Percentiles rank a stretch among this genome's conserved stretches.
Evolutionary conservation across 441 rosid genomes (phyloP).

Genomic region (Pelargonium citronellum): DNA sequence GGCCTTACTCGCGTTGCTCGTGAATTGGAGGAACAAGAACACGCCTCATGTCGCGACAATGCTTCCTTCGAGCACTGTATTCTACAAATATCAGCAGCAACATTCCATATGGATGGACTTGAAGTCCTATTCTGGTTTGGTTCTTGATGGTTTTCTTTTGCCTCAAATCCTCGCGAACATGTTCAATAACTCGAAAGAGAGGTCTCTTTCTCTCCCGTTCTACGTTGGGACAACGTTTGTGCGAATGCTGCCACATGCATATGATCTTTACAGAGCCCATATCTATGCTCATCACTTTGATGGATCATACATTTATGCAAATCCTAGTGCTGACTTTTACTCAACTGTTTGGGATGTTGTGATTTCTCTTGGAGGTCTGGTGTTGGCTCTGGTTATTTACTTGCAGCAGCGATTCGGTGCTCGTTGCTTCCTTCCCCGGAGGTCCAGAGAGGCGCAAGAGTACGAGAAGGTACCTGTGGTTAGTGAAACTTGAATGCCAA

Average conservation of each 20-base stretch:
- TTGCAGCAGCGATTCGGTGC: constrained; percentile 34
- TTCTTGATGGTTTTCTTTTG: constrained; percentile 31
- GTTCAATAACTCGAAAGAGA: constrained; percentile 25
- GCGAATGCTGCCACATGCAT: constrained; percentile 28
- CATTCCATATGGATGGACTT: constrained; percentile 16
- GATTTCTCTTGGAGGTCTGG: constrained; percentile 11
- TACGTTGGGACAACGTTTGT: constrained; percentile 24
- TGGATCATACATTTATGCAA: constrained; percentile 38
- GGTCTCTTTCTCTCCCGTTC: constrained; percentile 23
- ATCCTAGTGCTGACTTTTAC: constrained; percentile 26
- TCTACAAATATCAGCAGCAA: too few relatives aligned
- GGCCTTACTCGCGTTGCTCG: constrained; percentile 15
- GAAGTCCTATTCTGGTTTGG: constrained; percentile 23
- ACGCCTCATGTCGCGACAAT: too few relatives aligned
- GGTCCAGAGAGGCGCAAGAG: background rate
- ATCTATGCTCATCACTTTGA: constrained; percentile 15
- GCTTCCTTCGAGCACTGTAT: too few relatives aligned
- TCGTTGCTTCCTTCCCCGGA: constrained; percentile 21
- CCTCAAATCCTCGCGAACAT: constrained; percentile 34
- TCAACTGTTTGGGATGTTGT: constrained; percentile 32
- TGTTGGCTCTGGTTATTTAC: constrained; percentile 24
- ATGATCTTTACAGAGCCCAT: constrained; percentile 28
- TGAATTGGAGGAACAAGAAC: background rate
- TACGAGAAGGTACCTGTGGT: constrained; percentile 14
- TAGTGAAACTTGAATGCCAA: background rate